These are phyloP conservation scores for Oryza coarctata DNA, from an alignment of 176 grass and related monocot genomes.

Conservation along the genomic window DNA sequence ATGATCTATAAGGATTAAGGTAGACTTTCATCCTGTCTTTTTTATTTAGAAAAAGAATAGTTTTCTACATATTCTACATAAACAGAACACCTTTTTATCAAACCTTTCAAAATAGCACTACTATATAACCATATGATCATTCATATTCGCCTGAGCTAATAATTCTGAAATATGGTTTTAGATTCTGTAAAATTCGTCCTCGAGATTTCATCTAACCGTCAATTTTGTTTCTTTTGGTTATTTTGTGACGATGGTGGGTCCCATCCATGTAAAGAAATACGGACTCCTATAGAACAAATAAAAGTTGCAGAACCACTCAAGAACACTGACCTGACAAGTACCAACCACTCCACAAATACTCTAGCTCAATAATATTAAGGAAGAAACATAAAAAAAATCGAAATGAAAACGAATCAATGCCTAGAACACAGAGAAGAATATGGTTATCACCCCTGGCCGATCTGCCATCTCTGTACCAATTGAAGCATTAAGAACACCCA, in stretches of 20 bases:
- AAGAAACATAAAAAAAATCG: neutral
- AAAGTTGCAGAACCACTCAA: neutral
- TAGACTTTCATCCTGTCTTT: neutral
- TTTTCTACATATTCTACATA: no score
- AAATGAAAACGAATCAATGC: neutral
- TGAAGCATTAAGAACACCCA: constrained; percentile 10
- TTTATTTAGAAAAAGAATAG: no score
- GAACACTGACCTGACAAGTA: neutral
- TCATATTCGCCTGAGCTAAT: neutral
- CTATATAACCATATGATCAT: neutral
- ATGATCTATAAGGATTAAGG: neutral
- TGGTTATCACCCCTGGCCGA: neutral
- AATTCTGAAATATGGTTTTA: neutral
- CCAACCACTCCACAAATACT: neutral
- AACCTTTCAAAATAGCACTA: neutral
- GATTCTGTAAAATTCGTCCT: neutral
- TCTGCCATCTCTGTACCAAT: constrained; percentile 3
- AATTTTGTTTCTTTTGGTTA: neutral
- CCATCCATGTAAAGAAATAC: neutral
- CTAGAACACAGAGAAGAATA: neutral
- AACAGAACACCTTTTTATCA: no score
- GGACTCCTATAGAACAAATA: neutral
- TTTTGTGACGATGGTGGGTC: neutral
- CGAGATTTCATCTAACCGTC: neutral
- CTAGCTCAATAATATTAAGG: neutral